Percentiles rank a stretch among this genome's conserved stretches.
phyloP scores from a whole-genome alignment of 352 stramenopile genomes.

The Globisporangium viniferum region DNA sequence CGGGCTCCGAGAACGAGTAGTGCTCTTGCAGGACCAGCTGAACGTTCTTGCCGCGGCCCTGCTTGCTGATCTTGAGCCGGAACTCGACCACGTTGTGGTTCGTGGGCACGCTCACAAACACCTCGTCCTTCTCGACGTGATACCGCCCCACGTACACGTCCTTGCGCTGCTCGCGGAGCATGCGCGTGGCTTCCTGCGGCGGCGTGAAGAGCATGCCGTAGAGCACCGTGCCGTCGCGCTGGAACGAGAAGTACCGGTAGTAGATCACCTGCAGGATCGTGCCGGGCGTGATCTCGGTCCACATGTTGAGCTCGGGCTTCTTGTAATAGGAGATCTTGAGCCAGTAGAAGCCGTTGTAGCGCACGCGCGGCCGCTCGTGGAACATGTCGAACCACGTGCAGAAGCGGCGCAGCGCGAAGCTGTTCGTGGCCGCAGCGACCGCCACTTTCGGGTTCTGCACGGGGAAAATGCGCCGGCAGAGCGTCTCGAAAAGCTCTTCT shows the following conservation, averaged over 20 bases:
- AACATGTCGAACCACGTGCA: constrained; percentile 77
- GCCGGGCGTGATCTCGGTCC: constrained; percentile 57
- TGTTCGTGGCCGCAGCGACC: constrained; percentile 35
- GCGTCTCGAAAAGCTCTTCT: constrained; percentile 59
- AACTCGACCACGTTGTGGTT: constrained; percentile 75
- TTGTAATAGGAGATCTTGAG: constrained; percentile 82
- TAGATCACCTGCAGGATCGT: constrained; percentile 82
- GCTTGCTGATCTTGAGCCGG: constrained; percentile 45
- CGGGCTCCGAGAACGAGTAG: constrained; percentile 65
- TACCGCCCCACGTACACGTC: constrained; percentile 56
- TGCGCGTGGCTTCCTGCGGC: constrained; percentile 44
- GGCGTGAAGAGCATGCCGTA: constrained; percentile 80
- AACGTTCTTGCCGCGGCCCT: constrained; percentile 48
- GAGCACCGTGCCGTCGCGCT: constrained; percentile 63
- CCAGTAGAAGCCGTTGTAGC: constrained; percentile 81
- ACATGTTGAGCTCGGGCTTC: constrained; percentile 85
- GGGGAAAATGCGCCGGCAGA: constrained; percentile 73
- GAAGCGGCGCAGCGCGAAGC: constrained; percentile 63
- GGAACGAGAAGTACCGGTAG: constrained; percentile 84
- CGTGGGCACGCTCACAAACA: constrained; percentile 70
- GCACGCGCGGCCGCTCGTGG: constrained; percentile 56
- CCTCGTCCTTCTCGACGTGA: constrained; percentile 55
- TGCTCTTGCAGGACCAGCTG: constrained; percentile 66
- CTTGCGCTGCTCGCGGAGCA: constrained; percentile 30
- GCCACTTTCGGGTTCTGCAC: constrained; percentile 49